These are phyloP conservation scores for Xylaria intraflava DNA, from an alignment of 495 filamentous ascomycete species.

Conservation along the genomic window DNA sequence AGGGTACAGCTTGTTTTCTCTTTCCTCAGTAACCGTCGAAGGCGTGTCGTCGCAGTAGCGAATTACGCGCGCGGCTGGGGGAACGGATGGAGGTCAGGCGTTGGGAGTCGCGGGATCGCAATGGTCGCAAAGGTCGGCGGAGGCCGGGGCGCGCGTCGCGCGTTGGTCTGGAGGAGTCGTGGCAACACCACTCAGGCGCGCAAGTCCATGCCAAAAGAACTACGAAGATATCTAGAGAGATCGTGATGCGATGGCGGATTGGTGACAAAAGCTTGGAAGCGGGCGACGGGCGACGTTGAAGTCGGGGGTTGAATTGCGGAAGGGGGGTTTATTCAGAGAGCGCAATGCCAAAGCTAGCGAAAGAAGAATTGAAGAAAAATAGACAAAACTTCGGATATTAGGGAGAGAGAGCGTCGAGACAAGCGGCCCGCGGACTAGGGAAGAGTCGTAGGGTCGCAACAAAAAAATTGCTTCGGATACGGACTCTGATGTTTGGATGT, in stretches of 20 bases:
- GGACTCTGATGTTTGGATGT: background rate
- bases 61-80: background rate
- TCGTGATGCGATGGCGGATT: background rate
- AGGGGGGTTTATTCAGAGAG: background rate
- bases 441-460: too few species aligned
- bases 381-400: background rate
- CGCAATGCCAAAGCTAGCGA: background rate
- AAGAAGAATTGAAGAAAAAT: background rate
- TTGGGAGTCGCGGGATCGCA: background rate
- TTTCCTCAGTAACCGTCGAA: background rate
- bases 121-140: background rate
- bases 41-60: constrained; percentile 1
- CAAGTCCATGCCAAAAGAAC: constrained; percentile 11
- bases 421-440: background rate
- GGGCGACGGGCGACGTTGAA: background rate
- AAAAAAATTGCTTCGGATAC: background rate
- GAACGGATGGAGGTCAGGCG: background rate
- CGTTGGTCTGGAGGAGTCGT: constrained; percentile 3
- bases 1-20: constrained; percentile 3
- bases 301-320: too few species aligned
- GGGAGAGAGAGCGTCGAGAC: background rate
- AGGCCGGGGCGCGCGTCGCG: constrained; percentile 7
- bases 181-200: constrained; percentile 12
- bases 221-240: background rate
- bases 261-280: background rate